A percentile compares a stretch with the other conserved stretches of the same genome.
Conservation (phyloP, 1,284 basidiomycete species). For the Naganishia liquefaciens region DNA sequence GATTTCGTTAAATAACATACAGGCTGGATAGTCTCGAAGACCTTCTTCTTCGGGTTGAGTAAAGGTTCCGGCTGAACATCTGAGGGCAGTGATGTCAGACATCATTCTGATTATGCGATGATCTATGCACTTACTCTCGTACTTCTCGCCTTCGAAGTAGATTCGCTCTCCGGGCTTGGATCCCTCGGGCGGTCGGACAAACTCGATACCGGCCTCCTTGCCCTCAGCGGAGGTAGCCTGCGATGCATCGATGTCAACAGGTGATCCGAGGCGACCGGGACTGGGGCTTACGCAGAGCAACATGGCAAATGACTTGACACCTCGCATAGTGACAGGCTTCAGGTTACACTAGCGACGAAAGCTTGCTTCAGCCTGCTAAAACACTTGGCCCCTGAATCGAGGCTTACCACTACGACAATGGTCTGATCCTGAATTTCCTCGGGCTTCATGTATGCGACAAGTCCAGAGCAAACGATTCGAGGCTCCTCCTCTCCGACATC, state of each 20-base stretch:
- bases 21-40: conserved; percentile 91
- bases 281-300: conserved; percentile 72
- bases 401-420: conserved; percentile 78
- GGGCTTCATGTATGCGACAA: conserved; percentile 91
- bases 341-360: conserved; percentile 67
- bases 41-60: conserved; percentile 95
- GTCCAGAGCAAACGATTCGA: conserved; percentile 87
- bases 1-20: conserved; percentile 55
- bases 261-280: background rate
- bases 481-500: conserved; percentile 91
- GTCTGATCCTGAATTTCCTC: conserved; percentile 85
- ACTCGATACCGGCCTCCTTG: conserved; percentile 85
- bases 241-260: background rate
- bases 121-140: conserved; percentile 63
- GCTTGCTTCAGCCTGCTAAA: background rate
- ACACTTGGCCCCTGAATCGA: background rate
- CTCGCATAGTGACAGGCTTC: conserved; percentile 93
- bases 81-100: conserved; percentile 44
- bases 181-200: conserved; percentile 81
- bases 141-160: conserved; percentile 86
- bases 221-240: conserved; percentile 85
- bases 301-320: conserved; percentile 95
- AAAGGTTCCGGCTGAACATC: conserved; percentile 72
- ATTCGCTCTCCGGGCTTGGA: conserved; percentile 86
- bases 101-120: background rate